Conservation (phyloP, 768 basidiomycete species). For the Hygrophorus russula region DNA sequence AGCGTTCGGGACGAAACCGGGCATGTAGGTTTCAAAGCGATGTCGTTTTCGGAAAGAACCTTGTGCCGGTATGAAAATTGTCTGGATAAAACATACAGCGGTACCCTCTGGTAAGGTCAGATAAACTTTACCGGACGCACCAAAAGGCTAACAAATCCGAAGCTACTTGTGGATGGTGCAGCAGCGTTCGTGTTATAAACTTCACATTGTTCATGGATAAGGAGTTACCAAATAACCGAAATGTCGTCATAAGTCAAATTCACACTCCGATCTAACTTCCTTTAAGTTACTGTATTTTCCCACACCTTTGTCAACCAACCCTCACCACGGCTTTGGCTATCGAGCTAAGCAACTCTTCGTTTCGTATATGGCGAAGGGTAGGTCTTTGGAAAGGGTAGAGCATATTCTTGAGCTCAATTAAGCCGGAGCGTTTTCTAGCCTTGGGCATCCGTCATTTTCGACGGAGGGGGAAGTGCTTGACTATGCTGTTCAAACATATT, state of each 20-base stretch:
- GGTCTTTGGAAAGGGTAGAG: conserved; percentile 31
- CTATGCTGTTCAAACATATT: conserved; percentile 58
- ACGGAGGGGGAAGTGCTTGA: conserved; percentile 55
- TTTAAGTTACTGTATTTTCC: conserved; percentile 4
- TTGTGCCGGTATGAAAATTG: no score
- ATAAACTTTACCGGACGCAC: conserved; percentile 39
- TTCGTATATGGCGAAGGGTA: conserved; percentile 43
- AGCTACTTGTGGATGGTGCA: conserved; percentile 45
- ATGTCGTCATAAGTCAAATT: no score
- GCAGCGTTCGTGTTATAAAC: conserved; percentile 29
- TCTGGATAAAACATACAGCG: no score
- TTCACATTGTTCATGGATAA: conserved; percentile 21
- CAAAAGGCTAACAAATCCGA: conserved; percentile 38
- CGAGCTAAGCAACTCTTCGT: conserved; percentile 45
- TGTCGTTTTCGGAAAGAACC: conserved; percentile 55
- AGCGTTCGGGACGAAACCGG: conserved; percentile 56
- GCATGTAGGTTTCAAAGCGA: no score
- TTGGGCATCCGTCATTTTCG: conserved; percentile 19
- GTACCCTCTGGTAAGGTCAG: conserved; percentile 38
- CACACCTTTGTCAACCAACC: conserved; percentile 16
- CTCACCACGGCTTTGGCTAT: conserved; percentile 25
- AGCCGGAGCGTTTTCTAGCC: conserved; percentile 62
- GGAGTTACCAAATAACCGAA: no score
- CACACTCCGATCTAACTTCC: background rate
- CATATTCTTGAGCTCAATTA: conserved; percentile 50